Conservation (phyloP, 2,329 filamentous ascomycete genomes). For the Xylaria sp. region DNA sequence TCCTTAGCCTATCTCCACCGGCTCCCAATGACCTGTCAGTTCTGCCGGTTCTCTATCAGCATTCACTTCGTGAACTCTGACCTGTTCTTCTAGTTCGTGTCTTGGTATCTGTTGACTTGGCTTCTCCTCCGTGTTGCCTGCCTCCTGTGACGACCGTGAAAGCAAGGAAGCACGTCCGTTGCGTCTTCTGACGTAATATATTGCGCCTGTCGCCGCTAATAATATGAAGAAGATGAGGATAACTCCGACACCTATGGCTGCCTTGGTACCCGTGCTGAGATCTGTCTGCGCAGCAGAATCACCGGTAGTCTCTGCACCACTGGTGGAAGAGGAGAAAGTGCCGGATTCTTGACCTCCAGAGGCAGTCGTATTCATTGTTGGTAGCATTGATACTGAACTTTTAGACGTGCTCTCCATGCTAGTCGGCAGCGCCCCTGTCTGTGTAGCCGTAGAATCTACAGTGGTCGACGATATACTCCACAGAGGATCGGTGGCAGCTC, state of each 20-base stretch:
- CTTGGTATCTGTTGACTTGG: background rate
- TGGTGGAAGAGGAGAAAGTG: background rate
- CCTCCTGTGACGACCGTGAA: background rate
- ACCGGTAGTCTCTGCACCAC: background rate
- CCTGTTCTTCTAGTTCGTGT: background rate
- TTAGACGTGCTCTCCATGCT: background rate
- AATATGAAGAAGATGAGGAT: background rate
- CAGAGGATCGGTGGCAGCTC: background rate
- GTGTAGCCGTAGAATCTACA: background rate
- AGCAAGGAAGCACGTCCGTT: background rate
- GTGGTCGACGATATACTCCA: background rate
- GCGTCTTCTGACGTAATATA: background rate
- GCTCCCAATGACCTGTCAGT: background rate
- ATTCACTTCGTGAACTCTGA: background rate
- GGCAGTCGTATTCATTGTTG: background rate
- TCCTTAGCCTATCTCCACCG: background rate
- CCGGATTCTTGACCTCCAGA: background rate
- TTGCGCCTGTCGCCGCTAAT: background rate
- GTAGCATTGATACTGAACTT: too few relatives aligned
- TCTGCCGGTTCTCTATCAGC: background rate
- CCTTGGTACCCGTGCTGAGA: background rate
- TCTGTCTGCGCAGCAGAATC: background rate
- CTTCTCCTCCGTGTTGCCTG: background rate
- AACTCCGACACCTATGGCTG: slow-evolving; percentile 2
- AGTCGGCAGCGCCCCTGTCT: background rate